A percentile compares a stretch with the other conserved stretches of the same genome.
Conservation (phyloP, 768 basidiomycete species). For the Russula lepida region DNA sequence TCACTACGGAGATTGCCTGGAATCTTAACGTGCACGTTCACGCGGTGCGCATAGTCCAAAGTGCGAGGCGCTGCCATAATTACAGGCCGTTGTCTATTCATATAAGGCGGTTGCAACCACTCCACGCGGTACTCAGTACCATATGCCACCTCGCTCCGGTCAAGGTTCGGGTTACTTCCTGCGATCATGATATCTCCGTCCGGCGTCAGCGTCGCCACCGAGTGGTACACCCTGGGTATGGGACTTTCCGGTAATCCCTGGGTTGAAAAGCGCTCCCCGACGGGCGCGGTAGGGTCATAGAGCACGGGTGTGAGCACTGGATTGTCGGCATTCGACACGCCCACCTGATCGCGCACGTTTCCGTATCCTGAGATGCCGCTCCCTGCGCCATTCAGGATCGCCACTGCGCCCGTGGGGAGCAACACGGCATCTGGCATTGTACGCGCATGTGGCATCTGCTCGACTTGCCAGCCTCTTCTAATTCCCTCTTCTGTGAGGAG, state of each 20-base stretch:
- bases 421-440: conserved; percentile 77
- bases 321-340: conserved; percentile 69
- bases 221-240: conserved; percentile 75
- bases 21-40: conserved; percentile 38
- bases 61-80: conserved; percentile 27
- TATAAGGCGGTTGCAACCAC: conserved; percentile 78
- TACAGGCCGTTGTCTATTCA: conserved; percentile 50
- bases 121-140: conserved; percentile 88
- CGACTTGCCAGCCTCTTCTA: conserved; percentile 60
- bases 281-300: conserved; percentile 51
- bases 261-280: conserved; percentile 46
- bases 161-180: conserved; percentile 78
- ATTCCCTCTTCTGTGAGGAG: conserved; percentile 58
- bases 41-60: conserved; percentile 40
- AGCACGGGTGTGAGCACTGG: conserved; percentile 61
- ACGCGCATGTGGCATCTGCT: conserved; percentile 65
- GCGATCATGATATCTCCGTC: conserved; percentile 66
- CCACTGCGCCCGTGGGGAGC: conserved; percentile 64
- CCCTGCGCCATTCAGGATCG: conserved; percentile 70
- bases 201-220: conserved; percentile 73
- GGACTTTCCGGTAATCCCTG: conserved; percentile 52
- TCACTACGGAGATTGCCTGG: conserved; percentile 31
- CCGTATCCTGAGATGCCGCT: conserved; percentile 73
- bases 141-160: conserved; percentile 62
- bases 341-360: conserved; percentile 61